Percentiles rank a stretch among this genome's conserved stretches.
These are phyloP conservation scores for Mycena belliarum DNA, from an alignment of 768 basidiomycete genomes.

Conservation along the genomic window DNA sequence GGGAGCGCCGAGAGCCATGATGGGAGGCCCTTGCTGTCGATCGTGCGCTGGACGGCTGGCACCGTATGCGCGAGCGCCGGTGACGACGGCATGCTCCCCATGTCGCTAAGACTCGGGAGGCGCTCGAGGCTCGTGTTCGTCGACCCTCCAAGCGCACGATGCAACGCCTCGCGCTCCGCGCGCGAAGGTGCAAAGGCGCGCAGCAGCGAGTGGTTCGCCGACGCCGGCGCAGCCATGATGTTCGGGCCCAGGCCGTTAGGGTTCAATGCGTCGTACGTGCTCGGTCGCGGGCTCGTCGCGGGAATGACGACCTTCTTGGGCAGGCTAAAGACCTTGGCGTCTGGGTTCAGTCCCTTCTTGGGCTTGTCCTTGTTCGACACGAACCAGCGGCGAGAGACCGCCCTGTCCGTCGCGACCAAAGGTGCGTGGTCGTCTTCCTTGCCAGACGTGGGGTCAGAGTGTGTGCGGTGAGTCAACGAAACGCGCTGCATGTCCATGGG, in stretches of 20 bases:
- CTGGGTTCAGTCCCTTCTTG: slow-evolving; percentile 78
- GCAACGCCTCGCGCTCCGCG: slow-evolving; percentile 82
- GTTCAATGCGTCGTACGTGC: slow-evolving; percentile 57
- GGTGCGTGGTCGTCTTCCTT: slow-evolving; percentile 20
- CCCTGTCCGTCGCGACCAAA: slow-evolving; percentile 26
- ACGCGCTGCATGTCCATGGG: slow-evolving; percentile 33
- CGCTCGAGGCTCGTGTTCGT: slow-evolving; percentile 76
- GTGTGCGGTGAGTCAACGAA: slow-evolving; percentile 32
- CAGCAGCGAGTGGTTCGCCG: slow-evolving; percentile 52
- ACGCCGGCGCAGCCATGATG: slow-evolving; percentile 35
- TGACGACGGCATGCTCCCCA: slow-evolving; percentile 71
- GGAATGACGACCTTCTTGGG: slow-evolving; percentile 31
- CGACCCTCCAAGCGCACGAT: slow-evolving; percentile 75
- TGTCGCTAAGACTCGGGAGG: slow-evolving; percentile 76
- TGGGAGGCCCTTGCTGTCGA: slow-evolving; percentile 45
- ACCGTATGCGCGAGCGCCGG: slow-evolving; percentile 51
- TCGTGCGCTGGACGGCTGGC: slow-evolving; percentile 26
- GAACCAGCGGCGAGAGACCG: slow-evolving; percentile 49
- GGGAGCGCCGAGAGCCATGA: slow-evolving; percentile 72
- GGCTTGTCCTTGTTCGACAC: slow-evolving; percentile 45
- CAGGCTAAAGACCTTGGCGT: slow-evolving; percentile 81
- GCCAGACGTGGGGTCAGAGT: slow-evolving; percentile 35
- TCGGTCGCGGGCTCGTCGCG: slow-evolving; percentile 18
- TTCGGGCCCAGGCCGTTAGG: slow-evolving; percentile 53
- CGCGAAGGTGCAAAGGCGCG: slow-evolving; percentile 89